These are phyloP conservation scores for Moringa oleifera DNA, from an alignment of 345 rosid genomes.

Conservation along the genomic window DNA sequence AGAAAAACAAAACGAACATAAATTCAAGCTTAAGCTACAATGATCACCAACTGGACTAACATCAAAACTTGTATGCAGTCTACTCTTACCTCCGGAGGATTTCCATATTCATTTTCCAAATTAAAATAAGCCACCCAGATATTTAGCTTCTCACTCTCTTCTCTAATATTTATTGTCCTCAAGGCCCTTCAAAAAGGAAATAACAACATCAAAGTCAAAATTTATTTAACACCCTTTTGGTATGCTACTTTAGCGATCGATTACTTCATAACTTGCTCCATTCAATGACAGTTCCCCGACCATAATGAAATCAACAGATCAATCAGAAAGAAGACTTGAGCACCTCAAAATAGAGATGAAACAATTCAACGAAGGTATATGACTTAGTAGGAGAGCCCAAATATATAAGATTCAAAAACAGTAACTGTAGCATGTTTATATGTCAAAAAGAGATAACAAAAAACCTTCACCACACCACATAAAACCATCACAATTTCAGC, in stretches of 20 bases:
- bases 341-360: not conserved
- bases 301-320: not conserved
- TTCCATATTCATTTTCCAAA: constrained; percentile 90
- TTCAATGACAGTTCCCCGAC: not conserved
- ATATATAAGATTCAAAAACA: too few relatives aligned
- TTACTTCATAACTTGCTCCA: not conserved
- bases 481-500: too few relatives aligned
- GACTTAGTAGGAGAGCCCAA: too few relatives aligned
- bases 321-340: not conserved
- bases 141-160: constrained; percentile 92
- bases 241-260: too few relatives aligned
- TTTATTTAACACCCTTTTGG: too few relatives aligned
- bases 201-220: not conserved
- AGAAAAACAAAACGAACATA: constrained; percentile 8
- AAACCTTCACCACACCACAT: too few relatives aligned
- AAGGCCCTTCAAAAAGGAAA: constrained; percentile 57
- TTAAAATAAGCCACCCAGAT: constrained; percentile 96
- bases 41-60: not conserved
- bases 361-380: not conserved
- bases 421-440: not conserved
- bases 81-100: constrained; percentile 73
- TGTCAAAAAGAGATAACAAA: too few relatives aligned
- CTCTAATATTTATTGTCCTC: constrained; percentile 78
- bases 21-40: not conserved
- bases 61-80: not conserved